Conservation (phyloP, 768 basidiomycete genomes). For the Tylopilus sp. region DNA sequence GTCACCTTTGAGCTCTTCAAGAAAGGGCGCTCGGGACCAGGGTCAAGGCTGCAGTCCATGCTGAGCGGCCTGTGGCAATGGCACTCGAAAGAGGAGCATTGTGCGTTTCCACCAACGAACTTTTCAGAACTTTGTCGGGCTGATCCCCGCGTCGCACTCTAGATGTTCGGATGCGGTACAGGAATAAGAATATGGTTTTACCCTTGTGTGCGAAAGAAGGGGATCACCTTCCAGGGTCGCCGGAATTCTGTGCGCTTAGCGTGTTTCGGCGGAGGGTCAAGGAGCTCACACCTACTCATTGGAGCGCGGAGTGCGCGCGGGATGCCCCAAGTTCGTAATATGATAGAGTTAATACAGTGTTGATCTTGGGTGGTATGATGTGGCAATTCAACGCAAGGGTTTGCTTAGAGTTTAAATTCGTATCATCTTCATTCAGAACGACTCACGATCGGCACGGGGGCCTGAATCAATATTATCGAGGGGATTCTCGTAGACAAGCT, state of each 20-base stretch:
- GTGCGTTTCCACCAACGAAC: slow-evolving; percentile 28
- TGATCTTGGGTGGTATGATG: background rate
- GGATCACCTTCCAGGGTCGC: slow-evolving; percentile 63
- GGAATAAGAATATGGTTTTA: slow-evolving; percentile 59
- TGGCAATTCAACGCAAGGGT: too few species aligned
- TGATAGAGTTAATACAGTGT: background rate
- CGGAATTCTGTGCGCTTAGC: slow-evolving; percentile 69
- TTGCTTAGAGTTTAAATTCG: too few species aligned
- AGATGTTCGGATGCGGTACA: slow-evolving; percentile 77
- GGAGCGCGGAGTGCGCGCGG: slow-evolving; percentile 60
- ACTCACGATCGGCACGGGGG: too few species aligned
- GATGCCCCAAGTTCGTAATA: slow-evolving; percentile 5
- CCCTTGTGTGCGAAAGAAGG: slow-evolving; percentile 65
- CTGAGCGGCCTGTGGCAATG: slow-evolving; percentile 39
- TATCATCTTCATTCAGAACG: too few species aligned
- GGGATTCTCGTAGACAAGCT: too few species aligned
- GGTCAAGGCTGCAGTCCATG: slow-evolving; percentile 36
- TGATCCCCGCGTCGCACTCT: background rate
- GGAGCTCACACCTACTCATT: slow-evolving; percentile 64
- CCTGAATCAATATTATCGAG: too few species aligned
- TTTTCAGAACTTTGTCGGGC: background rate
- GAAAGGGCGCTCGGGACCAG: slow-evolving; percentile 18
- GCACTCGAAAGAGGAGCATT: slow-evolving; percentile 37
- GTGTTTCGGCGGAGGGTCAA: slow-evolving; percentile 61
- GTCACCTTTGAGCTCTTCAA: slow-evolving; percentile 75